Percentiles rank a stretch among this genome's conserved stretches.
Conservation (phyloP, 306 rosid genomes). For the Carpinus viminea region DNA sequence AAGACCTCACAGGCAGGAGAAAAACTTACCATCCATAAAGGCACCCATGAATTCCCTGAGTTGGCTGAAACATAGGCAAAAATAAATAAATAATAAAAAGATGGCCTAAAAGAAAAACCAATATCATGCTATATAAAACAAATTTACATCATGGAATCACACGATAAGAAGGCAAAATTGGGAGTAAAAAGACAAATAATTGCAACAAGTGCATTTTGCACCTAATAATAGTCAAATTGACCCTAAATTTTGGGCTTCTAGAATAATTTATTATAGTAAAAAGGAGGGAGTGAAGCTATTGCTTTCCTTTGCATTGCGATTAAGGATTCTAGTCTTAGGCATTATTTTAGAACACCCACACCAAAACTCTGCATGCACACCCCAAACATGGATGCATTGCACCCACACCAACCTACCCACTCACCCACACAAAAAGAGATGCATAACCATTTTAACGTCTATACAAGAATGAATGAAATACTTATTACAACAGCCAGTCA, state of each 20-base stretch:
- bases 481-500: background rate
- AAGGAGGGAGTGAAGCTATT: background rate
- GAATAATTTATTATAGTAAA: background rate
- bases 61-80: constrained; percentile 10
- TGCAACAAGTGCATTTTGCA: background rate
- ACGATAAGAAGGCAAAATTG: background rate
- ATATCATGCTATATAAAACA: background rate
- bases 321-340: background rate
- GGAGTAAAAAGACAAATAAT: background rate
- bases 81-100: constrained; percentile 2
- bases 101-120: background rate
- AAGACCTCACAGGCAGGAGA: background rate
- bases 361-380: background rate
- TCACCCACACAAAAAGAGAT: background rate
- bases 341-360: background rate
- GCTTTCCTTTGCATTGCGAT: background rate
- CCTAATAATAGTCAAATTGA: background rate
- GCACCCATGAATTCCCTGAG: background rate
- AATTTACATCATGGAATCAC: background rate
- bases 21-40: constrained; percentile 14
- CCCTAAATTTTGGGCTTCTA: background rate
- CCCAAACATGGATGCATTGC: background rate
- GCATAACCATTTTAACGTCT: background rate
- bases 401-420: background rate
- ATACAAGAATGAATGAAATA: background rate